Evolutionary conservation across 805 yeast species (phyloP), one percentile per base, ranked within the genome.

Genomic region (Yarrowia phangngaensis): DNA sequence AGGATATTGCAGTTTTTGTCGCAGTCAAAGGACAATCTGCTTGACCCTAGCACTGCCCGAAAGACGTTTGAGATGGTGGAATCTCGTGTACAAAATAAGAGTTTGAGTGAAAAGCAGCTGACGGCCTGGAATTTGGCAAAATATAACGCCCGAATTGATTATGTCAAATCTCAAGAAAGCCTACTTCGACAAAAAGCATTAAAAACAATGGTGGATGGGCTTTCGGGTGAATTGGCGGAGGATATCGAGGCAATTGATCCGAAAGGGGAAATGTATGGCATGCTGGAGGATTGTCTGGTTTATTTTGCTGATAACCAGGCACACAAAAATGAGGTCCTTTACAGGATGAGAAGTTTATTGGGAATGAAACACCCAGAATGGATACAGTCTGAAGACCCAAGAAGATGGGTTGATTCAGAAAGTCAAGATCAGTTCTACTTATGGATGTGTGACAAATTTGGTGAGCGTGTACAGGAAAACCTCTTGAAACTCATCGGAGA

Each of bases 251-350:
- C 26, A 7, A 13, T 38, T 6, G 45, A 38, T 11, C 45, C 45
- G 12, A 6, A 13, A 2, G 19, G 24, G 3, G 19, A 5, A 17
- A 26, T 38, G 45, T 13, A 8, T 7, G 8, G 6, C 17, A 26
- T 38, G 45, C 24, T 38, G 22, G n/a, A 27, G 17, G 45, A 38
- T 31, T 38, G 45, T 14, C 3, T 38, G 17, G 16, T n/a, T n/a
- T n/a, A 27, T 9, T 16, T 38, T 16, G 19, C 8, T 5, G 19
- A 14, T 5, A 14, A 17, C 5, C n/a, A n/a, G 15, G 2, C 11
- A 2, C 20, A 11, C 4, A 24, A n/a, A 2, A 23, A 20, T 19
- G 24, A 15, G 4, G 43, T 11, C 2, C 23, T 38, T n/a, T 38
- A 38, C 26, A 9, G 13, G 2, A 17, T 26, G 45, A 16, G 45